Percentiles rank a stretch among this genome's conserved stretches.
Conservation (phyloP, 1,284 basidiomycete species). For the Trichosporon sp. region DNA sequence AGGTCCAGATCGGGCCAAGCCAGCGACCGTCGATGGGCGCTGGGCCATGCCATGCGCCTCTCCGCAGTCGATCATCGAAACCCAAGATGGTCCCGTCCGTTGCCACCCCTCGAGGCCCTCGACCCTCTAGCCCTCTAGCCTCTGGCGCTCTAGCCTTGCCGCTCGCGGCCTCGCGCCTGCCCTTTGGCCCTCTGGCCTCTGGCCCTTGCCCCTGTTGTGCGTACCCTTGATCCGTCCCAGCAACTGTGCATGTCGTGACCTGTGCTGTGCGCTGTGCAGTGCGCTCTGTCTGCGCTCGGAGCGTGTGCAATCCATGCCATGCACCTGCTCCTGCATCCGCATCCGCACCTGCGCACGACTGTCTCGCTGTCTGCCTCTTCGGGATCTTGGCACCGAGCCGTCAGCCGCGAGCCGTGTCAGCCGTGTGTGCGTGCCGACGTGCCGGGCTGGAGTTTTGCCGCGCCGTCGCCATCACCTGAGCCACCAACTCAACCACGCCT, state of each 20-base stretch:
- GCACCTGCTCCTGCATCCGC: no score
- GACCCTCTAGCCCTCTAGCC: not conserved
- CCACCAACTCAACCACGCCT: not conserved
- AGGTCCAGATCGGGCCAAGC: slow-evolving; percentile 3
- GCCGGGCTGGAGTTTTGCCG: not conserved
- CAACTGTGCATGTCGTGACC: not conserved
- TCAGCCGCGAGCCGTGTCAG: not conserved
- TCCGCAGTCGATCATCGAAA: slow-evolving; percentile 2
- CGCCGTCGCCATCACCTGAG: not conserved
- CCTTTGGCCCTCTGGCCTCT: not conserved
- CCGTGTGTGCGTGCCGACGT: no score
- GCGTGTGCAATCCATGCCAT: not conserved
- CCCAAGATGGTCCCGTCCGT: slow-evolving; percentile 5
- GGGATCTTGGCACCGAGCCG: not conserved
- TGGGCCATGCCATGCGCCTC: not conserved
- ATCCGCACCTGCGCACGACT: not conserved
- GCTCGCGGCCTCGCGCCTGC: not conserved
- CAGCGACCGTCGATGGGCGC: not conserved
- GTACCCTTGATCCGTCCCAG: not conserved
- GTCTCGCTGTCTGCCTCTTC: not conserved
- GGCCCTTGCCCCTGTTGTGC: not conserved
- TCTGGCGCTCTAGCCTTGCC: not conserved
- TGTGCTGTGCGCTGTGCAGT: not conserved
- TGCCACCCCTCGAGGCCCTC: not conserved
- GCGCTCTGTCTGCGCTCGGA: not conserved